Percentiles rank a stretch among this genome's conserved stretches.
Evolutionary conservation across 2,329 filamentous ascomycete genomes (phyloP).

Genomic region (Ophiostoma sp.): DNA sequence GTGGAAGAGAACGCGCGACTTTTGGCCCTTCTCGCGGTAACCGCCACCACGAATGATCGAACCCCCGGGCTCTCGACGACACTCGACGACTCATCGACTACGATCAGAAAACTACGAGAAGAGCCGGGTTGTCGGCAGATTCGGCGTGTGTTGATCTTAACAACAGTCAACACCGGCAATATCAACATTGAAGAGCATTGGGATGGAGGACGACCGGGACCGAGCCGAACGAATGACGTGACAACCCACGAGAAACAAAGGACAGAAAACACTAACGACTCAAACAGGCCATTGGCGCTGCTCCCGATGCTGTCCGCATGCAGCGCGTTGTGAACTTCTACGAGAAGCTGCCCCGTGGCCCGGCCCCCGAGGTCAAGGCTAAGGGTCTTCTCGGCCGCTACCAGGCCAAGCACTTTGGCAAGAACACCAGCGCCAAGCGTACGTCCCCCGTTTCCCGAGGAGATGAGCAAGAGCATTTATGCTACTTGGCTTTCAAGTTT

Average conservation of each 20-base stretch:
- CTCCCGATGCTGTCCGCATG: slow-evolving; percentile 96
- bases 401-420: slow-evolving; percentile 86
- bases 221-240: background rate
- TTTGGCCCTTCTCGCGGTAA: background rate
- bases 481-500: background rate
- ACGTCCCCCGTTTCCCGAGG: slow-evolving; percentile 47
- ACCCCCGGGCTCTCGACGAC: background rate
- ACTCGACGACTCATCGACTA: background rate
- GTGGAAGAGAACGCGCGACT: slow-evolving; percentile 26
- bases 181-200: background rate
- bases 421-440: slow-evolving; percentile 88
- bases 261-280: slow-evolving; percentile 20
- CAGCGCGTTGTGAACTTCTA: slow-evolving; percentile 98
- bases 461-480: background rate
- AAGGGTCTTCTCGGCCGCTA: slow-evolving; percentile 85
- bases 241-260: no score
- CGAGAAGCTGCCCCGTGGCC: slow-evolving; percentile 92
- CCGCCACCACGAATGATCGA: background rate
- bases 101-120: background rate
- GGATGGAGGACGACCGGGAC: background rate
- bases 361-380: slow-evolving; percentile 79
- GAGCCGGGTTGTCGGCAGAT: background rate
- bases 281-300: slow-evolving; percentile 82
- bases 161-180: background rate
- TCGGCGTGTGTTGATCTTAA: background rate